phyloP scores from a whole-genome alignment of 805 yeast genomes.

The Yarrowia sp. region DNA sequence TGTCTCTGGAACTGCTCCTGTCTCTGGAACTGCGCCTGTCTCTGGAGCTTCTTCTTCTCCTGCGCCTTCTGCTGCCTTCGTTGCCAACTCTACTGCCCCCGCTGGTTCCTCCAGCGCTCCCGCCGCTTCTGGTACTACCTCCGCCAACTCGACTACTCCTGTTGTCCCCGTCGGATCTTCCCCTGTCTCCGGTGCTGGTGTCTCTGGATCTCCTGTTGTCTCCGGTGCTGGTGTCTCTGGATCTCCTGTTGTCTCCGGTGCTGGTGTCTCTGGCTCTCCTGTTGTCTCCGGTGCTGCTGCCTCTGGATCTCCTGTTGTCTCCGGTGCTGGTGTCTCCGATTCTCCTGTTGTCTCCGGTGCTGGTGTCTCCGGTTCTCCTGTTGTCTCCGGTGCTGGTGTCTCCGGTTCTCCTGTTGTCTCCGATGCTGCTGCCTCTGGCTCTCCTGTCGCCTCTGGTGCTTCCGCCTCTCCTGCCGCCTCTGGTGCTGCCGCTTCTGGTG shows the following conservation, averaged over 20 bases:
- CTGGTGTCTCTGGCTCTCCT: too few relatives aligned
- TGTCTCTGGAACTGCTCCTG: background rate
- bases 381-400: too few relatives aligned
- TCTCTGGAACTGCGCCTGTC: too few relatives aligned
- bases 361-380: background rate
- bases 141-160: background rate
- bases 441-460: background rate
- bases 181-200: too few relatives aligned
- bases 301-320: too few relatives aligned
- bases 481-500: background rate
- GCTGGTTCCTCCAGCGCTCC: background rate
- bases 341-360: background rate
- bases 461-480: background rate
- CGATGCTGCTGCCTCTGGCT: background rate
- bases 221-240: too few relatives aligned
- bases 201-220: background rate
- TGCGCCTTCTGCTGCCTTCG: background rate
- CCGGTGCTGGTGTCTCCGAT: too few relatives aligned
- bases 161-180: too few relatives aligned
- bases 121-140: background rate
- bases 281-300: too few relatives aligned
- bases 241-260: too few relatives aligned
- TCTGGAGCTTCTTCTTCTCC: background rate
- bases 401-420: too few relatives aligned
- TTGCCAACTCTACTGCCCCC: background rate